A percentile compares a stretch with the other conserved stretches of the same genome.
Conservation (phyloP, 352 stramenopile genomes). For the Pythium folliculosum region DNA sequence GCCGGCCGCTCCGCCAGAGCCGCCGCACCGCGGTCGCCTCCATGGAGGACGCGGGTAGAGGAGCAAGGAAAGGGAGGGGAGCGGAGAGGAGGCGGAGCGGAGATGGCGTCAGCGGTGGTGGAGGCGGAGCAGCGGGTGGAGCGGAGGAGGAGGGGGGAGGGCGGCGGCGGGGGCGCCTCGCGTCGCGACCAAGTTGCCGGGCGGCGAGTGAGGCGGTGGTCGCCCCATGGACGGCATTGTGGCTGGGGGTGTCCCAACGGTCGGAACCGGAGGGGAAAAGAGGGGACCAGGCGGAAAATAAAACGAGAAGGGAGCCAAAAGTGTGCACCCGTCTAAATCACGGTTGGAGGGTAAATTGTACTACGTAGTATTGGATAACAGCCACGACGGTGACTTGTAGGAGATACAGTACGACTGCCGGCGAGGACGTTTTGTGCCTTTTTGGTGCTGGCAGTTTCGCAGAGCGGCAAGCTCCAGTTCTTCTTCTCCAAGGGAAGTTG, state of each 20-base stretch:
- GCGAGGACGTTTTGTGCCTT: neutral
- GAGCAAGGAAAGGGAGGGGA: neutral
- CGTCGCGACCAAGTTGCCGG: neutral
- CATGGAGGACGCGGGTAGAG: neutral
- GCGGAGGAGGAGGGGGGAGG: neutral
- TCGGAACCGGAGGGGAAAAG: neutral
- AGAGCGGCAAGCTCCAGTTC: neutral
- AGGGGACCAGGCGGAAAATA: constrained; percentile 7
- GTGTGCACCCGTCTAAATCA: neutral
- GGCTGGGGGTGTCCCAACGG: constrained; percentile 1
- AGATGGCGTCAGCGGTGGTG: no score
- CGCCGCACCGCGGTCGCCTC: neutral
- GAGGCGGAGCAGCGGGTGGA: neutral
- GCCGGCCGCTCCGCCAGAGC: neutral
- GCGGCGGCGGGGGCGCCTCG: neutral
- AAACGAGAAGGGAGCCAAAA: neutral
- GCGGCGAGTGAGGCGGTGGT: neutral
- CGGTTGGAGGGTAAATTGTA: no score
- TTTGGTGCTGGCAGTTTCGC: neutral
- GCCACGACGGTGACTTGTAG: neutral
- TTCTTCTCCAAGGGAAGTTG: neutral
- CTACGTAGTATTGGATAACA: no score
- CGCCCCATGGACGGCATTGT: neutral
- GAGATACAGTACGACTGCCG: neutral
- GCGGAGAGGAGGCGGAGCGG: neutral